Conservation (phyloP, 192 early-diverging fungal genomes). For the Coemansia sp. region DNA sequence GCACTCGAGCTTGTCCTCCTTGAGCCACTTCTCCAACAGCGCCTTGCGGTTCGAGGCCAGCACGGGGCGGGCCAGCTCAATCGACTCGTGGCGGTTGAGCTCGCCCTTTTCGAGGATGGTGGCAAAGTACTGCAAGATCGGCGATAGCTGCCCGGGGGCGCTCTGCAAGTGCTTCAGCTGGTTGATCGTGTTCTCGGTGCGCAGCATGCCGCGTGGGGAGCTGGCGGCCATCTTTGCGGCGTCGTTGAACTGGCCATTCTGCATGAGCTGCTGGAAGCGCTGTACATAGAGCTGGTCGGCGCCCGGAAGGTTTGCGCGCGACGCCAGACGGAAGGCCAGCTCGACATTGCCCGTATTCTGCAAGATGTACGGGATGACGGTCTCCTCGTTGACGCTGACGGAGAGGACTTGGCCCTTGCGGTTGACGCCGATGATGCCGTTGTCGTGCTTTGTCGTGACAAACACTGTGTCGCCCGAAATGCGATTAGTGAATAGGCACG, state of each 20-base stretch:
- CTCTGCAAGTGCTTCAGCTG: constrained; percentile 86
- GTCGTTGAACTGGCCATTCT: constrained; percentile 76
- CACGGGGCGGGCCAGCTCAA: constrained; percentile 92
- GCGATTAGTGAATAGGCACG: constrained; percentile 97
- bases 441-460: constrained; percentile 90
- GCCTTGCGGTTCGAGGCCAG: constrained; percentile 89
- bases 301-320: constrained; percentile 87
- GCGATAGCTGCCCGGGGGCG: constrained; percentile 78
- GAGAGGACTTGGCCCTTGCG: constrained; percentile 96
- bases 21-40: constrained; percentile 97
- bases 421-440: constrained; percentile 95
- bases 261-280: constrained; percentile 89
- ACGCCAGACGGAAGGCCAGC: constrained; percentile 87
- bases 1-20: constrained; percentile 98
- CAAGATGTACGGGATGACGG: constrained; percentile 90
- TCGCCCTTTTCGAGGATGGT: constrained; percentile 92
- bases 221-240: constrained; percentile 96
- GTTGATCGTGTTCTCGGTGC: constrained; percentile 94
- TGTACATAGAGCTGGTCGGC: constrained; percentile 90
- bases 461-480: constrained; percentile 99
- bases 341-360: constrained; percentile 82
- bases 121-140: constrained; percentile 98
- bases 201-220: constrained; percentile 93
- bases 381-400: constrained; percentile 90
- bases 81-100: constrained; percentile 93